These are phyloP conservation scores for Artemisia tridentata DNA, from an alignment of 129 eudicot genomes.

Conservation along the genomic window DNA sequence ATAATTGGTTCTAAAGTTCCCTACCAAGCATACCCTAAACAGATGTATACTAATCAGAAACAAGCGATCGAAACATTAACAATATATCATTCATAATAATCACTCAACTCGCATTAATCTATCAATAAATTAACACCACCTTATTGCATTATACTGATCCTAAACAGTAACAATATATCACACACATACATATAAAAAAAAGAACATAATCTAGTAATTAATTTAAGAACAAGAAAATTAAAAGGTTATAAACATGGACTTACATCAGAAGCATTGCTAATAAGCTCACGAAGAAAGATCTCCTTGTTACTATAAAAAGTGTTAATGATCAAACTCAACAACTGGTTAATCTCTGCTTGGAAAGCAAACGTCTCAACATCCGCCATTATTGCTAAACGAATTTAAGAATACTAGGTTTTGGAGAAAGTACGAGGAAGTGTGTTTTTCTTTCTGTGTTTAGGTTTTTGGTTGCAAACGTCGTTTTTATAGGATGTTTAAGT, in stretches of 20 bases:
- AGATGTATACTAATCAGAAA: too few species aligned
- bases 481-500: not conserved
- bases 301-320: constrained; percentile 47
- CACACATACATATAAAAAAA: not conserved
- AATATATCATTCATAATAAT: too few species aligned
- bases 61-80: too few species aligned
- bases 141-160: too few species aligned
- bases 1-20: too few species aligned
- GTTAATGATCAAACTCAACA: too few species aligned
- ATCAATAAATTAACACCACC: too few species aligned
- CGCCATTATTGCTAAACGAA: not conserved
- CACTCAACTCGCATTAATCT: too few species aligned
- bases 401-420: not conserved
- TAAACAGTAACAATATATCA: not conserved
- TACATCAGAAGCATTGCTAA: constrained; percentile 82
- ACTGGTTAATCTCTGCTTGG: too few species aligned
- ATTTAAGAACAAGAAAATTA: too few species aligned
- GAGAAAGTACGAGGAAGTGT: not conserved
- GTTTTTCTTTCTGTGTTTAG: not conserved
- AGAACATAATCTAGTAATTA: too few species aligned
- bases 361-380: not conserved
- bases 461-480: not conserved
- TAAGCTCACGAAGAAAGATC: constrained; percentile 79
- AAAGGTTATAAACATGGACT: constrained; percentile 7
- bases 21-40: too few species aligned